These are phyloP conservation scores for Solanum sejunctum DNA, from an alignment of 257 asterid species.

Conservation along the genomic window DNA sequence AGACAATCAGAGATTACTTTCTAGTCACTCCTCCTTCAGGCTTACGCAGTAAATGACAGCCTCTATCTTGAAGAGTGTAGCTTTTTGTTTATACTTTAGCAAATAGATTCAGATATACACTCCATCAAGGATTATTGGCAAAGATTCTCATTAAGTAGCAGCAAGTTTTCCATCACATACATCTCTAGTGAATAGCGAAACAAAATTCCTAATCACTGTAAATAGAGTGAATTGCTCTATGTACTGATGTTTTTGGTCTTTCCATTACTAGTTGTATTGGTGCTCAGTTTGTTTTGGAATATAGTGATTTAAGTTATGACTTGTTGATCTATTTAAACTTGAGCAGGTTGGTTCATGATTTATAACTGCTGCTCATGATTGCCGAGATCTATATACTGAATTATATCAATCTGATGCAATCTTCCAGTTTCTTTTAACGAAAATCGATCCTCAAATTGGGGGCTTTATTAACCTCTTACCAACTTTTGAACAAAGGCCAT, in stretches of 20 bases:
- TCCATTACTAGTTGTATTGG: neutral
- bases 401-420: neutral
- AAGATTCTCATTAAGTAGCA: neutral
- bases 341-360: neutral
- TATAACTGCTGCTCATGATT: neutral
- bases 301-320: too few relatives aligned
- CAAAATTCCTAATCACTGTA: neutral
- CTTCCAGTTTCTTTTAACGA: neutral
- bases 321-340: neutral
- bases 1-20: conserved; percentile 78
- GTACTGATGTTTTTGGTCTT: neutral
- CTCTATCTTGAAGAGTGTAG: neutral
- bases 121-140: neutral
- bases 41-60: neutral
- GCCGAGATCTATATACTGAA: neutral
- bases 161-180: neutral
- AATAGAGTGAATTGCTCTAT: neutral
- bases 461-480: neutral
- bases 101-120: neutral
- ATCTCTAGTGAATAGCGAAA: neutral
- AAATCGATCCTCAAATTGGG: neutral
- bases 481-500: neutral
- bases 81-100: neutral
- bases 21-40: conserved; percentile 32
- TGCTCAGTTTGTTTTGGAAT: neutral